These are phyloP conservation scores for Fraxinus baroniana DNA, from an alignment of 305 asterid genomes.

Conservation along the genomic window DNA sequence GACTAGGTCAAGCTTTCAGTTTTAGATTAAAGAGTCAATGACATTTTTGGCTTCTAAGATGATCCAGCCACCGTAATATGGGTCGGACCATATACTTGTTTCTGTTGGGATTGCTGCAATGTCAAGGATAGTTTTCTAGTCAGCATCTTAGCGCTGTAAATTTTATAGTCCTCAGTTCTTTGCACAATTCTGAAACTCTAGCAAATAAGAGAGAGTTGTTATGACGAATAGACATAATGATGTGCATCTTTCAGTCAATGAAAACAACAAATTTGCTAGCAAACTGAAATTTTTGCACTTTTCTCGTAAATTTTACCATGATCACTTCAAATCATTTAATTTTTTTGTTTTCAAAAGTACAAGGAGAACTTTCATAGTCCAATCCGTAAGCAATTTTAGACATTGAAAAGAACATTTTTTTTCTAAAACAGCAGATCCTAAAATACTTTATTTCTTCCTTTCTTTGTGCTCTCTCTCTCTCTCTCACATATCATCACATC, in stretches of 20 bases:
- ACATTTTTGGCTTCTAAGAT: background rate
- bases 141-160: background rate
- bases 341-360: background rate
- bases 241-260: background rate
- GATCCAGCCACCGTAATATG: background rate
- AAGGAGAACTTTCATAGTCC: slow-evolving; percentile 1
- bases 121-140: background rate
- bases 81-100: background rate
- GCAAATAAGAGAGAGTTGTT: background rate
- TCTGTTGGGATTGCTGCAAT: background rate
- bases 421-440: background rate
- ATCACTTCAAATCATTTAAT: background rate
- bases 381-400: background rate
- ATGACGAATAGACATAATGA: background rate
- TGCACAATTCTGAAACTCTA: background rate
- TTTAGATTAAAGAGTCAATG: background rate
- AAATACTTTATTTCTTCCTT: background rate
- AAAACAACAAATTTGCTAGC: background rate
- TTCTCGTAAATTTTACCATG: background rate
- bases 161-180: background rate
- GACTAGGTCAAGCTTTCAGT: background rate
- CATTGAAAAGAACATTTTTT: background rate
- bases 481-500: background rate
- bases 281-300: background rate
- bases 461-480: background rate